Base-by-base conservation (phyloP, 805 yeast species). In the Teunomyces funiuensis region DNA sequence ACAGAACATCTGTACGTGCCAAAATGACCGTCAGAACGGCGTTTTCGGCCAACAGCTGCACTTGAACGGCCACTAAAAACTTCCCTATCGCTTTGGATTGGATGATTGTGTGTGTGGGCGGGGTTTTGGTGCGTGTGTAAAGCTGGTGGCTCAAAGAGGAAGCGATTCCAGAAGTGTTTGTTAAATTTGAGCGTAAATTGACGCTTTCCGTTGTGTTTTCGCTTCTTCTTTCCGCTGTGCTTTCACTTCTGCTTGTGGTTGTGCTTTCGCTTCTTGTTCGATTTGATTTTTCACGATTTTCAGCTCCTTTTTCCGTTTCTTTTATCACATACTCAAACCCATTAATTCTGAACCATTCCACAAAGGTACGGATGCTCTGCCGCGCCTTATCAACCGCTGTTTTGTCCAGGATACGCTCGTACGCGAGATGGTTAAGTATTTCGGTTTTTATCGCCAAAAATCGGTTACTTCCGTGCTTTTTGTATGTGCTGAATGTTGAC, bases 271-370 rank as follows among this genome's bases (percentile, higher is more conserved):
- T n/a, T n/a, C n/a, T n/a, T n/a, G n/a, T n/a, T n/a, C n/a, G n/a
- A n/a, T n/a, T n/a, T n/a, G n/a, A n/a, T n/a, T n/a, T n/a, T n/a
- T n/a, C n/a, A n/a, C n/a, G n/a, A n/a, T n/a, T n/a, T n/a, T n/a
- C n/a, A n/a, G n/a, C n/a, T n/a, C n/a, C n/a, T n/a, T n/a, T n/a
- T n/a, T n/a, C n/a, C n/a, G n/a, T n/a, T n/a, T n/a, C n/a, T n/a
- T n/a, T n/a, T n/a, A n/a, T n/a, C 6, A 39, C 20, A 14, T 45
- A 45, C 15, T 45, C 33, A 37, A 25, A 45, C 5, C 49, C 37
- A 13, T 39, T 29, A 1, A 40, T 17, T 22, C 41, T 40, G 39
- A 45, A 46, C 46, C 47, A 41, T 6, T 43, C 43, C 4, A 45
- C n/a, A 25, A 39, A 44, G 5, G 33, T 10, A 10, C 30, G 31